These are phyloP conservation scores for Puccinia polysora DNA, from an alignment of 1,284 basidiomycete genomes.

Conservation along the genomic window DNA sequence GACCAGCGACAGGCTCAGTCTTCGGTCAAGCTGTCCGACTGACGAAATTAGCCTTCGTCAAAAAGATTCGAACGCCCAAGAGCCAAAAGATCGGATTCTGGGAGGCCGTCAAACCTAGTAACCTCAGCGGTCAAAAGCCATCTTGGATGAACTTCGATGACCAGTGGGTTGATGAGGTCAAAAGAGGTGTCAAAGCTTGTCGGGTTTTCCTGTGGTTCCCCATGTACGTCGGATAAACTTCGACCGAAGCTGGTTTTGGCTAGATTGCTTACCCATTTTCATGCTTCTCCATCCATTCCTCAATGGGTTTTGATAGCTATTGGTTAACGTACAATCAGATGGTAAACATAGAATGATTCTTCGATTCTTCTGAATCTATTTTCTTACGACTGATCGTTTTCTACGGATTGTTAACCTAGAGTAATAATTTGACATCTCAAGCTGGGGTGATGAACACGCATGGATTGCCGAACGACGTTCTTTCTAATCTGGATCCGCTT, in stretches of 20 bases:
- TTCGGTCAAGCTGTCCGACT: conserved; percentile 58
- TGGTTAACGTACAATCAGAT: conserved; percentile 64
- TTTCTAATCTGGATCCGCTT: conserved; percentile 74
- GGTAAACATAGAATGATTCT: background rate
- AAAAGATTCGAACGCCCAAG: conserved; percentile 50
- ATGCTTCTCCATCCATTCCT: too few species aligned
- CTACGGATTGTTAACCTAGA: conserved; percentile 1
- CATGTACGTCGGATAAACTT: too few species aligned
- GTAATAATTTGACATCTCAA: conserved; percentile 65
- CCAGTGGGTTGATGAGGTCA: conserved; percentile 75
- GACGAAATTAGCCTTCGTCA: conserved; percentile 50
- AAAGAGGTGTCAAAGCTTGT: conserved; percentile 76
- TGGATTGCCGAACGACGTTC: conserved; percentile 66
- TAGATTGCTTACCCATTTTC: background rate
- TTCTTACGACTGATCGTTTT: background rate
- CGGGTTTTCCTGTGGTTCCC: conserved; percentile 69
- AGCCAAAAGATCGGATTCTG: conserved; percentile 65
- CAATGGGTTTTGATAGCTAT: conserved; percentile 24
- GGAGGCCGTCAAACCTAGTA: conserved; percentile 68
- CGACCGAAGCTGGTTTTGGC: background rate
- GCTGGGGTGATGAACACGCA: conserved; percentile 50
- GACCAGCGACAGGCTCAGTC: conserved; percentile 74
- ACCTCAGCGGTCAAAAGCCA: conserved; percentile 50
- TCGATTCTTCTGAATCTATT: background rate
- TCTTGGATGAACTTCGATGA: conserved; percentile 61